Conservation (phyloP, 495 filamentous ascomycete genomes). For the Penicillium steckii region DNA sequence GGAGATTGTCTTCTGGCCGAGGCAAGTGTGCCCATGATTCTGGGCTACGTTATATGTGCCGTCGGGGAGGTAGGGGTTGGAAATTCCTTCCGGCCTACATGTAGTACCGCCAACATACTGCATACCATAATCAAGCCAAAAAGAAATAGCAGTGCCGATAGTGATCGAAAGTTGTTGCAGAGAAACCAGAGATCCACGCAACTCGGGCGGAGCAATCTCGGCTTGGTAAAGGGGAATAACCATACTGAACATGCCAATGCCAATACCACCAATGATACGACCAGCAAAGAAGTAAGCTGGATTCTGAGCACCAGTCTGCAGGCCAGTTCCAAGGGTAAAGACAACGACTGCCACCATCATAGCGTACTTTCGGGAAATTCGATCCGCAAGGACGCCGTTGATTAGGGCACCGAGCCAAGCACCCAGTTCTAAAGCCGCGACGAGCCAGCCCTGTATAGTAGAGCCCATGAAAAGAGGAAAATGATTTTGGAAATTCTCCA, state of each 20-base stretch:
- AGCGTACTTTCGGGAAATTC: constrained; percentile 72
- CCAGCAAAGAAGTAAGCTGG: constrained; percentile 45
- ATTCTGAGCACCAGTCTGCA: constrained; percentile 40
- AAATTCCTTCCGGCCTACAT: background rate
- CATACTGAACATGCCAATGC: constrained; percentile 64
- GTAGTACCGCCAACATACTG: constrained; percentile 57
- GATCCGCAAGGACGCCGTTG: constrained; percentile 73
- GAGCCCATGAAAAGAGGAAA: constrained; percentile 37
- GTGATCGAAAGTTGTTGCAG: constrained; percentile 80
- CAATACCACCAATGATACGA: constrained; percentile 51
- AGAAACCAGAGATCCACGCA: constrained; percentile 70
- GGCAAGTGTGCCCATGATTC: constrained; percentile 36
- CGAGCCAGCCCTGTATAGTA: constrained; percentile 71
- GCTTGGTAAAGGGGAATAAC: constrained; percentile 65
- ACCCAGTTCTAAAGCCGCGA: constrained; percentile 76
- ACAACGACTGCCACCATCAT: constrained; percentile 67
- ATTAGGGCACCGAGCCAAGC: constrained; percentile 77
- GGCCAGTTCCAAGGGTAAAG: constrained; percentile 64
- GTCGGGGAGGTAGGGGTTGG: constrained; percentile 25
- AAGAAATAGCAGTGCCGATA: constrained; percentile 66
- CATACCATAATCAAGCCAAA: constrained; percentile 72
- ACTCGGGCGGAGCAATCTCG: constrained; percentile 73
- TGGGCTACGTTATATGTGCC: constrained; percentile 28
- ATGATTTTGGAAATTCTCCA: constrained; percentile 37
- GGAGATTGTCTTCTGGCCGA: constrained; percentile 40